Evolutionary conservation across 495 filamentous ascomycete species (phyloP), one percentile per base, ranked within the genome.

Genomic region (Hypoxylon intermedium): DNA sequence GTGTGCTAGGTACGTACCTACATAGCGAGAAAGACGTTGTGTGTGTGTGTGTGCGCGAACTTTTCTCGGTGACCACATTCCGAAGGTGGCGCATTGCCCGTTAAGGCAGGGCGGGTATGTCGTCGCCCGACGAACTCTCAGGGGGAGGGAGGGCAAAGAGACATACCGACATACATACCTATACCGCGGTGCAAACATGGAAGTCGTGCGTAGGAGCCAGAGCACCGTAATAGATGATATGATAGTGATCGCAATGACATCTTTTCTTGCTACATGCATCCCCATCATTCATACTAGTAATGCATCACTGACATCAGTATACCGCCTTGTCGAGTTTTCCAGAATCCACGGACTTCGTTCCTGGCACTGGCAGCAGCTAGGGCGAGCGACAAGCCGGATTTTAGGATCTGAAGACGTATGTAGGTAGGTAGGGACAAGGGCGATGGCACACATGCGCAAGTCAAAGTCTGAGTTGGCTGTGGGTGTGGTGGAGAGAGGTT

Each of bases 21-120:
- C n/a, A 58, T 58, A 53, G 20, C 23, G 21, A 40, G 23, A 18
- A 16, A n/a, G n/a, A n/a, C n/a, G n/a, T n/a, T n/a, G n/a, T n/a
- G n/a, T n/a, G n/a, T n/a, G n/a, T n/a, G n/a, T n/a, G 36, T 24
- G 24, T 44, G 20, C 18, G 24, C 11, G 23, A 46, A 18, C 41
- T 42, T 47, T 49, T 12, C 40, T 58, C 60, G 60, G 60, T 63
- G 46, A 40, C 47, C 18, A 57, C 28, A 63, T 49, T 63, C 60
- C 60, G 60, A 58, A 43, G 57, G 53, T 53, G 53, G 48, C 47
- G 34, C 48, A 53, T 42, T 38, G 60, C 53, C 53, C 42, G 50
- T 47, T 41, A 2, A 20, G 18, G 16, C 34, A 31, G 38, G 33
- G 41, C 24, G 47, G 60, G 9, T 26, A 40, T 23, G 53, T 37